Evolutionary conservation across 2,329 filamentous ascomycete species (phyloP), one percentile per base, ranked within the genome.

Genomic region (Exophiala calicioides): DNA sequence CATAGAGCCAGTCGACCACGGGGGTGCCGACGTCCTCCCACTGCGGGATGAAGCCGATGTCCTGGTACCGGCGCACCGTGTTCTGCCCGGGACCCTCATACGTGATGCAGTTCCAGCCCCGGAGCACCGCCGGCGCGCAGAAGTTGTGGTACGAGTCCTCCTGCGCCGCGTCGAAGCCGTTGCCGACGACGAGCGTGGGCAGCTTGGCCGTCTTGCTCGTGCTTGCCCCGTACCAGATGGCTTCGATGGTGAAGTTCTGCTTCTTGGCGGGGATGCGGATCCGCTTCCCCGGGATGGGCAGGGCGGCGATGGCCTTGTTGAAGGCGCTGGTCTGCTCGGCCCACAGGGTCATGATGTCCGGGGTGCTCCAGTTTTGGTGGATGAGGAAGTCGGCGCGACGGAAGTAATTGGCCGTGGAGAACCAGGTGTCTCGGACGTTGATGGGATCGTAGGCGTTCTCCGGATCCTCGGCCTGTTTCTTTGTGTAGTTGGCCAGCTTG

Each of bases 51-150:
- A 74, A 74, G 7, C 68, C 69, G 2, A 72, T 30, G 5, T 62
- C 55, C 27, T 75, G 67, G 2, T 66, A 48, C 3, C 72, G 62
- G 13, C 69, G 64, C 3, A 70, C 65, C 0, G 60, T 66, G 5
- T 65, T 65, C 48, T 74, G 71, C 0, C 71, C 70, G 0, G 71
- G 72, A 0, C 72, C 72, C 19, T 75, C 71, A 47, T 71, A 75
- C 0, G 68, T 68, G 4, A 73, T 60, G 23, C 63, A 60, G 40
- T 75, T 73, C 51, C 60, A 69, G 2, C 71, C 71, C 2, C 70
- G 64, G n/a, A 62, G 60, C 2, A 71, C 41, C 1, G 63, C 64
- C 0, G 67, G 53, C 8, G 57, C 55, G 5, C 61, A 68, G 13
- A 65, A 49, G 0, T 54, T 36, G 42, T 73, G 70, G 40, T 68